Percentiles rank a stretch among this genome's conserved stretches.
These are phyloP conservation scores for Prunus fruticosa DNA, from an alignment of 306 rosid species.

Conservation along the genomic window DNA sequence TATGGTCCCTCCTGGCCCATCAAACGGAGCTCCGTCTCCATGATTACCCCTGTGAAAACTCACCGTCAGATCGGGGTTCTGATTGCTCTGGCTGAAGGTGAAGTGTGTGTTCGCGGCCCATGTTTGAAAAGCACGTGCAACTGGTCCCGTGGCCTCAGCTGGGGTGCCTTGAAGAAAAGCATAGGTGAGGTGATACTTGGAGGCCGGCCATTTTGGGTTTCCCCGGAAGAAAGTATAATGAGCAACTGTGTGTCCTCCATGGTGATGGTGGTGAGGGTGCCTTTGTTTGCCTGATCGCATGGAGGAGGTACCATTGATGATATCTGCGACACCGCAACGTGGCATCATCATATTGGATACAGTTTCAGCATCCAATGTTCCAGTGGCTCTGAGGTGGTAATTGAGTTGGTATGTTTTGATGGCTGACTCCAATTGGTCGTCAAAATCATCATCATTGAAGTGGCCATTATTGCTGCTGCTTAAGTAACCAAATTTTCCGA, in stretches of 20 bases:
- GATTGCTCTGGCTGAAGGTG: neutral
- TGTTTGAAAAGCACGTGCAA: slow-evolving; percentile 18
- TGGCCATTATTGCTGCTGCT: neutral
- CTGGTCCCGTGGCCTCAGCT: neutral
- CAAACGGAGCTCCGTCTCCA: slow-evolving; percentile 27
- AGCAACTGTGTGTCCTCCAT: neutral
- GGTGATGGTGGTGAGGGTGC: neutral
- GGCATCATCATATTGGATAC: slow-evolving; percentile 29
- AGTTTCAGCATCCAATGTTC: slow-evolving; percentile 19
- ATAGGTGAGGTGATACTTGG: slow-evolving; percentile 15
- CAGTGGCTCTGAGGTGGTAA: slow-evolving; percentile 21
- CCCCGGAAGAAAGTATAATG: slow-evolving; percentile 12
- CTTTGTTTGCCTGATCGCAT: slow-evolving; percentile 19
- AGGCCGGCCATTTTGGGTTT: slow-evolving; percentile 24
- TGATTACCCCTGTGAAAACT: slow-evolving; percentile 22
- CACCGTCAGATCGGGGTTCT: slow-evolving; percentile 9
- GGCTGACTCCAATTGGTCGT: slow-evolving; percentile 32
- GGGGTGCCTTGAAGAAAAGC: neutral
- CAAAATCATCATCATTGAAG: slow-evolving; percentile 21
- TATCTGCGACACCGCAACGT: slow-evolving; percentile 45
- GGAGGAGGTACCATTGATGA: slow-evolving; percentile 16
- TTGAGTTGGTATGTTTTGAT: slow-evolving; percentile 38
- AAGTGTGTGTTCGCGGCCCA: slow-evolving; percentile 22
- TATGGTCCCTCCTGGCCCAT: slow-evolving; percentile 12
- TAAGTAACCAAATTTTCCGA: slow-evolving; percentile 39